Conservation (phyloP, 1,284 basidiomycete genomes). For the Porodaedalea pini region DNA sequence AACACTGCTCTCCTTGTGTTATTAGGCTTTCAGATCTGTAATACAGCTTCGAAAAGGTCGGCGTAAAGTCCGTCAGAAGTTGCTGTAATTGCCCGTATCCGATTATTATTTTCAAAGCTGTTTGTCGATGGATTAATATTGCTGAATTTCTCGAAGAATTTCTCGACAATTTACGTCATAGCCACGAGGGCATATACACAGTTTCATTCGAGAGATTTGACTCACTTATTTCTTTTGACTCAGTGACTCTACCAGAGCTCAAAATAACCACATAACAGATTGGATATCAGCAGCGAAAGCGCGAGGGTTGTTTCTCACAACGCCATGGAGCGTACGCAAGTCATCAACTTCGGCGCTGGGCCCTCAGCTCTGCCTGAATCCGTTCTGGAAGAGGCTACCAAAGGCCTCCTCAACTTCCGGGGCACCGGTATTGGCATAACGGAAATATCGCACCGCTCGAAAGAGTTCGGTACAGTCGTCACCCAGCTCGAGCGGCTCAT, state of each 20-base stretch:
- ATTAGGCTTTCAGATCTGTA: no score
- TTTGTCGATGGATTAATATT: no score
- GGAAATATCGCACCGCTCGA: slow-evolving; percentile 90
- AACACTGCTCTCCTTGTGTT: no score
- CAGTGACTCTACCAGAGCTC: no score
- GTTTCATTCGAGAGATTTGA: slow-evolving; percentile 12
- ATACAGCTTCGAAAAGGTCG: no score
- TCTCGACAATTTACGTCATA: no score
- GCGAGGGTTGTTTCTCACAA: slow-evolving; percentile 19
- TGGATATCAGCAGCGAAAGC: neutral
- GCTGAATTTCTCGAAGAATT: no score
- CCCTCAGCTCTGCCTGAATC: slow-evolving; percentile 83
- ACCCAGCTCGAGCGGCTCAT: slow-evolving; percentile 65
- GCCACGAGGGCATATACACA: no score
- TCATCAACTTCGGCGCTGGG: slow-evolving; percentile 89
- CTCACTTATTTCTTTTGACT: slow-evolving; percentile 25
- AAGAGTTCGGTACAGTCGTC: slow-evolving; percentile 78
- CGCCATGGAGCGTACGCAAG: slow-evolving; percentile 40
- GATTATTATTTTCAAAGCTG: no score
- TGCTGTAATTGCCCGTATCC: no score
- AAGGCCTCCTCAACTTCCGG: slow-evolving; percentile 82
- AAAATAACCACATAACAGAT: neutral
- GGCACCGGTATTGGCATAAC: slow-evolving; percentile 90
- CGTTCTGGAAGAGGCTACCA: slow-evolving; percentile 77
- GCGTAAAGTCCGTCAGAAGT: no score